Evolutionary conservation across 164 flowering plant genomes (phyloP).

Genomic region (Echeveria elegans): DNA sequence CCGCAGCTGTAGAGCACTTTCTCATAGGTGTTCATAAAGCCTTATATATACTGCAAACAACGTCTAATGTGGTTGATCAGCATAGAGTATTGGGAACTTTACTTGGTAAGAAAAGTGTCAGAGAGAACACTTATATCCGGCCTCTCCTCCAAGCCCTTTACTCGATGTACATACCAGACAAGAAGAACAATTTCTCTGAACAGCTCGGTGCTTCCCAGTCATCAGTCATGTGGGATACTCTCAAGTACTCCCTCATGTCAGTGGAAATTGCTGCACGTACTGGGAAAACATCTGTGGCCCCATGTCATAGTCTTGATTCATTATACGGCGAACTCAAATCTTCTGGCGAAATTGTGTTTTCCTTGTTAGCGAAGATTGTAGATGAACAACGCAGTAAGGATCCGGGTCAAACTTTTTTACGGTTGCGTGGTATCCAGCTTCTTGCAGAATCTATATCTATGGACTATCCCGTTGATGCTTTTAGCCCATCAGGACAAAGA

Average conservation of each 20-base stretch:
- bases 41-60: constrained; percentile 43
- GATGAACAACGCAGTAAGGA: constrained; percentile 33
- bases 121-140: constrained; percentile 30
- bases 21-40: constrained; percentile 37
- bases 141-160: constrained; percentile 37
- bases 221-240: constrained; percentile 77
- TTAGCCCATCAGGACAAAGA: constrained; percentile 18
- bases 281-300: constrained; percentile 26
- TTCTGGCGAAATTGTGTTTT: constrained; percentile 50
- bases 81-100: constrained; percentile 24
- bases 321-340: constrained; percentile 56
- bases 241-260: constrained; percentile 74
- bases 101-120: constrained; percentile 22
- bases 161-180: constrained; percentile 55
- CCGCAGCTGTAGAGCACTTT: constrained; percentile 13
- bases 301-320: constrained; percentile 35
- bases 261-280: constrained; percentile 77
- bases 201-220: constrained; percentile 45
- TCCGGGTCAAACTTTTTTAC: constrained; percentile 1
- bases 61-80: constrained; percentile 38
- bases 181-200: constrained; percentile 28
- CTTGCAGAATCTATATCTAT: constrained; percentile 57
- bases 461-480: constrained; percentile 31
- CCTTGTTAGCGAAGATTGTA: constrained; percentile 28
- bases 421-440: constrained; percentile 15